Conservation (phyloP, 495 filamentous ascomycete species). For the Trichocladium antarcticum region DNA sequence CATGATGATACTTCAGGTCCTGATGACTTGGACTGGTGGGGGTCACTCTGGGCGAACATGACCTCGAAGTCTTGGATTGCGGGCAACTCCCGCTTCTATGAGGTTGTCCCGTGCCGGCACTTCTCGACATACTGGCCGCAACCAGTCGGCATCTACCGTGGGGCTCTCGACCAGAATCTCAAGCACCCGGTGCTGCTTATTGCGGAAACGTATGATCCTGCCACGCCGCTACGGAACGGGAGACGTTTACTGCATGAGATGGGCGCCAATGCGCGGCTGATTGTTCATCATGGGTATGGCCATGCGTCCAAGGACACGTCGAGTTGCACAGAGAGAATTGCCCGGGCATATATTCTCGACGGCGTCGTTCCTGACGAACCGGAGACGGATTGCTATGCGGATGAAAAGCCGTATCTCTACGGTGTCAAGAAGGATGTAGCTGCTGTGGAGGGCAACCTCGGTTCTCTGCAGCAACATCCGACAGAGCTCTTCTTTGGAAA, state of each 20-base stretch:
- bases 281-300: constrained; percentile 39
- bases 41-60: constrained; percentile 35
- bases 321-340: constrained; percentile 32
- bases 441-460: too few relatives aligned
- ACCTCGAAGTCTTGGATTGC: constrained; percentile 33
- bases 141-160: constrained; percentile 35
- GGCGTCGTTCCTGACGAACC: constrained; percentile 28
- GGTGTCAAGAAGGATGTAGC: constrained; percentile 8
- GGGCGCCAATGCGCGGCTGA: constrained; percentile 34
- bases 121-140: constrained; percentile 34
- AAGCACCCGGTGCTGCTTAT: constrained; percentile 34
- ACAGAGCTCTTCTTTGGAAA: constrained; percentile 17
- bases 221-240: constrained; percentile 39
- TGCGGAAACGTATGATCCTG: constrained; percentile 39
- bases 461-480: constrained; percentile 25
- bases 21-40: constrained; percentile 35
- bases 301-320: constrained; percentile 35
- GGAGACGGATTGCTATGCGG: constrained; percentile 33
- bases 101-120: constrained; percentile 34
- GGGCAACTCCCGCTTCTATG: constrained; percentile 34
- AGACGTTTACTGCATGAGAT: constrained; percentile 32
- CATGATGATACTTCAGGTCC: constrained; percentile 35
- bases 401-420: constrained; percentile 37
- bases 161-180: constrained; percentile 32
- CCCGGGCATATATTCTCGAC: constrained; percentile 28